Evolutionary conservation across 352 stramenopile species (phyloP).

Genomic region (Phytophthora crassamura): DNA sequence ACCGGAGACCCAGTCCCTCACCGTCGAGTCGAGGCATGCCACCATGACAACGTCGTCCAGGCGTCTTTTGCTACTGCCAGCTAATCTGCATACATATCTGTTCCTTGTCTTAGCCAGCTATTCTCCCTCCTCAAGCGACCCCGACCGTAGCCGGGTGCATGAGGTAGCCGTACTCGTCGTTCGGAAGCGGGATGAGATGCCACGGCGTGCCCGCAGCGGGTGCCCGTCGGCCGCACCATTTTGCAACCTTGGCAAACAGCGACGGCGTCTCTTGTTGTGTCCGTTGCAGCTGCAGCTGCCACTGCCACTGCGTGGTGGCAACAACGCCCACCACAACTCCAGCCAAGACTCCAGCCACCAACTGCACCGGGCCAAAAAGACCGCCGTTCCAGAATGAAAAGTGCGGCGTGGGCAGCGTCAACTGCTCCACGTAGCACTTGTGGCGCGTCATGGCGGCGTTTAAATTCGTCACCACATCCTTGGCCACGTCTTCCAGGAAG

Average conservation of each 20-base stretch:
- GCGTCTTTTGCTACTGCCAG: conserved; percentile 9
- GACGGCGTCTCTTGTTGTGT: conserved; percentile 23
- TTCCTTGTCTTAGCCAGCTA: conserved; percentile 4
- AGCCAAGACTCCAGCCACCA: conserved; percentile 49
- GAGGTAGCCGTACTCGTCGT: conserved; percentile 47
- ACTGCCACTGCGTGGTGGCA: conserved; percentile 39
- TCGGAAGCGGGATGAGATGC: conserved; percentile 40
- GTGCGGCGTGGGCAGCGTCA: conserved; percentile 35
- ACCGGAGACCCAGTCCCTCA: conserved; percentile 1
- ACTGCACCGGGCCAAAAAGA: conserved; percentile 42
- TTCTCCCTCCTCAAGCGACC: conserved; percentile 38
- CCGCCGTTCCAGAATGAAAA: conserved; percentile 28
- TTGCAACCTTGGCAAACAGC: conserved; percentile 37
- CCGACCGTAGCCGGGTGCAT: conserved; percentile 47
- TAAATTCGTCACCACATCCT: conserved; percentile 56
- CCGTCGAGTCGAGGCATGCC: background rate
- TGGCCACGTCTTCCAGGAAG: conserved; percentile 33
- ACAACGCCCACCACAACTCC: conserved; percentile 49
- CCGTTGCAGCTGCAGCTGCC: conserved; percentile 30
- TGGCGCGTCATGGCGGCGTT: conserved; percentile 33
- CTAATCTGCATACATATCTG: conserved; percentile 10
- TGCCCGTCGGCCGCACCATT: conserved; percentile 41
- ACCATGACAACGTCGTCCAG: background rate
- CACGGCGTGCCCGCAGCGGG: conserved; percentile 24
- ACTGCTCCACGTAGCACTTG: conserved; percentile 32